Percentiles rank a stretch among this genome's conserved stretches.
Conservation (phyloP, 257 asterid genomes). For the Verbascum thapsus region DNA sequence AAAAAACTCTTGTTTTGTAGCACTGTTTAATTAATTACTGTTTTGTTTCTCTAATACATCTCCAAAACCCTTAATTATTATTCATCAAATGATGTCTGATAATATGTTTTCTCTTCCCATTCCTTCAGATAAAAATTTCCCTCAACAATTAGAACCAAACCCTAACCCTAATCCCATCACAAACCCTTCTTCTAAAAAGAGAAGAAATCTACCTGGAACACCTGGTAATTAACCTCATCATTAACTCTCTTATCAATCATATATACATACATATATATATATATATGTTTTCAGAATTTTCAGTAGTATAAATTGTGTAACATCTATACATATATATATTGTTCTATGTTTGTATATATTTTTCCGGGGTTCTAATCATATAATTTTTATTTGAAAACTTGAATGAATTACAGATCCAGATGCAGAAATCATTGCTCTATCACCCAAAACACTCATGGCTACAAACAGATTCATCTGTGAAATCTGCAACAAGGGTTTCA, state of each 20-base stretch:
- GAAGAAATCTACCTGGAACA: slow-evolving; percentile 62
- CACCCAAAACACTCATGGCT: slow-evolving; percentile 63
- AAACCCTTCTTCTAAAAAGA: slow-evolving; percentile 50
- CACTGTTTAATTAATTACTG: background rate
- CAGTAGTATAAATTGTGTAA: no score
- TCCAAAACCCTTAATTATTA: background rate
- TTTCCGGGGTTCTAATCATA: no score
- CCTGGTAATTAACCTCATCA: slow-evolving; percentile 53
- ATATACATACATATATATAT: no score
- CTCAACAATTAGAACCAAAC: slow-evolving; percentile 38
- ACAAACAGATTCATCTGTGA: slow-evolving; percentile 68
- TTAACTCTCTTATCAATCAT: background rate
- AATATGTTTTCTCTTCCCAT: slow-evolving; percentile 46
- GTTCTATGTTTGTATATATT: no score
- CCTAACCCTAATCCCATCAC: slow-evolving; percentile 46
- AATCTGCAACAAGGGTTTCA: slow-evolving; percentile 71
- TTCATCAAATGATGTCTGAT: slow-evolving; percentile 50
- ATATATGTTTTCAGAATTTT: no score
- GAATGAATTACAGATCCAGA: slow-evolving; percentile 58
- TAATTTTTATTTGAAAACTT: no score
- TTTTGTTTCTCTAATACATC: background rate
- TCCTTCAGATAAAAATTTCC: slow-evolving; percentile 32
- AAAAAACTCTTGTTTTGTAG: slow-evolving; percentile 40
- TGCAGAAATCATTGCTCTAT: slow-evolving; percentile 71
- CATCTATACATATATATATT: no score